Base-by-base conservation (phyloP, 139 green algal genomes). In the Auxenochlorella pyrenoidosa region DNA sequence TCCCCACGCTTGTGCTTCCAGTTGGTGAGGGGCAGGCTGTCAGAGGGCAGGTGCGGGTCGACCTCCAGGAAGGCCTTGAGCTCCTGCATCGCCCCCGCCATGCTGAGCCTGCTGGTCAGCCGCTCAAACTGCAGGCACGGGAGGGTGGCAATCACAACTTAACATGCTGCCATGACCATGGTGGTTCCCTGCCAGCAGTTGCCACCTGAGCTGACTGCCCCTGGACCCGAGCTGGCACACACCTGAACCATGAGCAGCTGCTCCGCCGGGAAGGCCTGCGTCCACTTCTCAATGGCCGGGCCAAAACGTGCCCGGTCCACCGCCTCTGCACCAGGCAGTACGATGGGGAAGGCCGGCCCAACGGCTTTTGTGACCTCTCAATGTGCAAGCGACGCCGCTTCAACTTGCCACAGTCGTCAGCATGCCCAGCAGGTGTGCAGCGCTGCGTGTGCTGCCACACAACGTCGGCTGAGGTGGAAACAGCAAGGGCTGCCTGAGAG, bases 1-100 rank as follows among this genome's bases (percentile, higher is more conserved):
- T 38, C 40, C 28, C 80, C 80, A 3, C 80, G 59, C 63, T 76
- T 59, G 63, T 85, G 80, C 80, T 85, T 85, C 80, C 80, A 85
- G 41, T 85, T 85, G 28, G 80, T 85, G 28, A 85, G 80, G 12
- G 80, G 80, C 63, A 77, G 80, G 40, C 24, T 77, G 80, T 85
- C 60, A 12, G 80, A 85, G 59, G 80, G 80, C 80, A 77, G 80
- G 40, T 60, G 40, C 21, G 16, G 41, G 40, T 85, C 80, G 12
- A 85, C 5, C 13, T 40, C 63, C 26, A 85, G 41, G 63, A 85
- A 85, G 60, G 8, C 21, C 63, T 85, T 85, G 40, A 85, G 63
- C 22, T 41, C 12, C 40, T 51, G 28, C 60, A 65, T 47, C 28
- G 32, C 51, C 15, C 54, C 78, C 10, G 16, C n/a, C 78, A 83